Percentiles rank a stretch among this genome's conserved stretches.
Conservation (phyloP, 495 filamentous ascomycete genomes). For the Penicillium riverlandense region DNA sequence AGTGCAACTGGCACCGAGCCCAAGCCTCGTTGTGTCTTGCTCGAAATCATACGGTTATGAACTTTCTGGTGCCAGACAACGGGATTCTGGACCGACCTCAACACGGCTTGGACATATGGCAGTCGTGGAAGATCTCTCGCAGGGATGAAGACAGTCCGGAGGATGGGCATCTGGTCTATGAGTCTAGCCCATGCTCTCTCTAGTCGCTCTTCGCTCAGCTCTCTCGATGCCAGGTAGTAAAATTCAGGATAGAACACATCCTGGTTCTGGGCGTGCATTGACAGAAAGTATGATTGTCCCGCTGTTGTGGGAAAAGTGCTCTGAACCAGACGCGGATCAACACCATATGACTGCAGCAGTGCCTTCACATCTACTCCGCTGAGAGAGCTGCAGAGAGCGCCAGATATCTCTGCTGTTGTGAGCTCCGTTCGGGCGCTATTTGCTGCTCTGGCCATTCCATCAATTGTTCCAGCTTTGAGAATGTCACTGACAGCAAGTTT, state of each 20-base stretch:
- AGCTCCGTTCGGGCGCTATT: slow-evolving; percentile 7
- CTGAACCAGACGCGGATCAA: slow-evolving; percentile 11
- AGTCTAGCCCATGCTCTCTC: slow-evolving; percentile 20
- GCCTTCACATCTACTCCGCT: slow-evolving; percentile 8
- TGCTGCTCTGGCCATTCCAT: slow-evolving; percentile 19
- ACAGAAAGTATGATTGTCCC: slow-evolving; percentile 27
- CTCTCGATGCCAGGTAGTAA: slow-evolving; percentile 11
- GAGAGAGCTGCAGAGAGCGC: slow-evolving; percentile 9
- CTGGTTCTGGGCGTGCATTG: slow-evolving; percentile 21
- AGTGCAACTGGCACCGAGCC: slow-evolving; percentile 16
- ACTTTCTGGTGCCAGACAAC: slow-evolving; percentile 19
- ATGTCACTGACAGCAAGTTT: slow-evolving; percentile 26
- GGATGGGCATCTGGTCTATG: slow-evolving; percentile 12
- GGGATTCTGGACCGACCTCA: slow-evolving; percentile 12
- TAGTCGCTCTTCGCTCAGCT: slow-evolving; percentile 9
- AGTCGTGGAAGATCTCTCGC: slow-evolving; percentile 3
- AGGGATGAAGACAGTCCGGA: slow-evolving; percentile 25
- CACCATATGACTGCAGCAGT: slow-evolving; percentile 11
- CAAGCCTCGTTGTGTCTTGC: slow-evolving; percentile 5
- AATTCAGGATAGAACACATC: slow-evolving; percentile 26
- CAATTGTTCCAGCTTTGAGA: slow-evolving; percentile 26
- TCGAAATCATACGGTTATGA: slow-evolving; percentile 1
- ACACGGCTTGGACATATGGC: slow-evolving; percentile 21
- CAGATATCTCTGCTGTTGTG: slow-evolving; percentile 3
- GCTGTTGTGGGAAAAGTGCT: slow-evolving; percentile 19